Evolutionary conservation across 2,329 filamentous ascomycete species (phyloP), one percentile per base, ranked within the genome.

Genomic region (Chaetoscypha palmicola): DNA sequence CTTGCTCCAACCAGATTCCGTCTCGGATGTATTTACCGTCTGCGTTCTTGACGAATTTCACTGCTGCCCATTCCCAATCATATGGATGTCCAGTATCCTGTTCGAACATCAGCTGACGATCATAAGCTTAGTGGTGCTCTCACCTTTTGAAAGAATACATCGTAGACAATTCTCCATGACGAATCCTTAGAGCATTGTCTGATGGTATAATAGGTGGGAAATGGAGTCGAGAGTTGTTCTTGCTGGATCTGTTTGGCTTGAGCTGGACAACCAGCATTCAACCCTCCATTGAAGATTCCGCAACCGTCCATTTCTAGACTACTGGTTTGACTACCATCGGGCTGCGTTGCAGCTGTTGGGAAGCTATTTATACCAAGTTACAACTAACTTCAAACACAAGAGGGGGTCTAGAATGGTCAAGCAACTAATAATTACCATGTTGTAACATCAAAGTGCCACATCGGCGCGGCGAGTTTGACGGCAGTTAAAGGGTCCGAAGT

Each of bases 131-230:
- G 30, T 24, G 5, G 8, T 9, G 14, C 5, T 34, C 38, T 14
- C 28, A 50, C 50, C 41, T 53, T 50, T 21, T 48, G 48, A 30
- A 53, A 53, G 26, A 48, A 53, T 16, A 53, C 50, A 45, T 50
- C 48, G 34, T 53, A 53, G 3, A 49, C 50, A 10, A 53, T 37
- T 38, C 50, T 48, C 50, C 50, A 53, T 2, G 45, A 46, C 2
- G 31, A 34, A 32, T 50, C 47, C 20, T 39, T 43, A 7, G 43
- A 37, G 21, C 50, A 53, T 14, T 48, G 36, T 32, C 46, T 42
- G 16, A 48, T 43, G 1, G 41, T 44, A 22, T 50, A 53, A 33
- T 53, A 53, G 17, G 50, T 53, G 4, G 50, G 50, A 41, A 53
- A 53, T 8, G 50, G 35, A 21, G 50, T 50, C 8, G 46, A 49